phyloP scores from a whole-genome alignment of 1,139 yeast genomes.

The Komagataea norvegica region DNA sequence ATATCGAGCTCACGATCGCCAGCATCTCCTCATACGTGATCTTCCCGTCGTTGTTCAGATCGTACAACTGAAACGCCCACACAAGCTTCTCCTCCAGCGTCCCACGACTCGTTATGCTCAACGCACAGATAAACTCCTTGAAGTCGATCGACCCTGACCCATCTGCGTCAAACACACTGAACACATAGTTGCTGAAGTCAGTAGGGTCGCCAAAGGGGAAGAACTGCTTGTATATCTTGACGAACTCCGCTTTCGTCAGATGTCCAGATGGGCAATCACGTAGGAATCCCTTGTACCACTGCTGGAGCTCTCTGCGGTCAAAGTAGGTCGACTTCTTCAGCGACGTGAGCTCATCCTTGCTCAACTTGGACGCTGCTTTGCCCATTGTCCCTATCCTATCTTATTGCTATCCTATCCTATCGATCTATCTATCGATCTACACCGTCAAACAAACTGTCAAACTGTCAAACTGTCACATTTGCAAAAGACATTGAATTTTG shows the following conservation, averaged over 20 bases:
- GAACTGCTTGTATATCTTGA: conserved; percentile 89
- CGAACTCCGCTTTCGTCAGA: conserved; percentile 80
- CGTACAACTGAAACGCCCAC: conserved; percentile 88
- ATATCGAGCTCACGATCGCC: conserved; percentile 74
- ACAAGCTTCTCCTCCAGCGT: conserved; percentile 76
- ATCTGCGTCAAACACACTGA: conserved; percentile 84
- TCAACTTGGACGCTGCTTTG: conserved; percentile 85
- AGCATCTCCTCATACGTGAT: conserved; percentile 76
- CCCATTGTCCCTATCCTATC: no score
- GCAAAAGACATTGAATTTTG: no score
- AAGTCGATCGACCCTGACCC: conserved; percentile 81
- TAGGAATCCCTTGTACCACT: conserved; percentile 94
- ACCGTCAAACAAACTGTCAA: no score
- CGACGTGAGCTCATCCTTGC: conserved; percentile 83
- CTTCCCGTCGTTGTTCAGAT: conserved; percentile 71
- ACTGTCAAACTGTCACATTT: no score
- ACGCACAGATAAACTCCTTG: conserved; percentile 85
- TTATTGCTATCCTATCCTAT: no score
- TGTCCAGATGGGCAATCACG: conserved; percentile 94
- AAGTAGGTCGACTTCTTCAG: conserved; percentile 86
- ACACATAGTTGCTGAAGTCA: conserved; percentile 83
- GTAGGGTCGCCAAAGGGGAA: conserved; percentile 98
- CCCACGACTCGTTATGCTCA: conserved; percentile 88
- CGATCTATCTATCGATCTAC: no score
- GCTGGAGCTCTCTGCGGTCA: conserved; percentile 91